Conservation (phyloP, 306 rosid species). For the Pterocarpus macrocarpus region DNA sequence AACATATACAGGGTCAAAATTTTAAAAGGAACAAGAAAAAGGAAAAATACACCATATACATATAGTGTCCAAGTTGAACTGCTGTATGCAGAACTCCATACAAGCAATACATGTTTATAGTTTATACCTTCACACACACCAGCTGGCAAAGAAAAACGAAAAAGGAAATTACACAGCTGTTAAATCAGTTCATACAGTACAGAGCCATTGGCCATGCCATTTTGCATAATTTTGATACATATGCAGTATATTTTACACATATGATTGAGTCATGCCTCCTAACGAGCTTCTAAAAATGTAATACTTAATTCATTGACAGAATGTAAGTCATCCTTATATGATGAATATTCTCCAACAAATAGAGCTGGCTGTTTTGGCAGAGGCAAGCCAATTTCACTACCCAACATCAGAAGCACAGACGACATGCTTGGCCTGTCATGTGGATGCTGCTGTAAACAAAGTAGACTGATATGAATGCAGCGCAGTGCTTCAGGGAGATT, state of each 20-base stretch:
- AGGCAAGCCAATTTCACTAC: constrained; percentile 49
- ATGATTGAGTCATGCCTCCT: background rate
- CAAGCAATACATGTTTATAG: background rate
- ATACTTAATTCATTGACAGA: constrained; percentile 37
- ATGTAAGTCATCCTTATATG: constrained; percentile 41
- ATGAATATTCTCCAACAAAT: constrained; percentile 36
- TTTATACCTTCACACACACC: background rate
- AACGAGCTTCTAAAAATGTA: constrained; percentile 21
- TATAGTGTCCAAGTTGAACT: constrained; percentile 2
- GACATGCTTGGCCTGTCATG: constrained; percentile 55
- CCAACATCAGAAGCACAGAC: constrained; percentile 54
- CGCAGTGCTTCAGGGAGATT: constrained; percentile 46
- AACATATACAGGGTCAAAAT: background rate
- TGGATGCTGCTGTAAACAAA: constrained; percentile 62
- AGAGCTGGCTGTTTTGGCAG: constrained; percentile 61
- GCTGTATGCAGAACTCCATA: background rate
- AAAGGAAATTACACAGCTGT: background rate
- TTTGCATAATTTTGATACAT: background rate
- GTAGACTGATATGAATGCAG: constrained; percentile 58
- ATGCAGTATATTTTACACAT: background rate
- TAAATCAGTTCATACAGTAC: too few relatives aligned
- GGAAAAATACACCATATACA: background rate
- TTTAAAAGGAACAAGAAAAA: background rate
- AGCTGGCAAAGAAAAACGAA: background rate
- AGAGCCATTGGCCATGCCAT: background rate